These are phyloP conservation scores for Pythium brassicae DNA, from an alignment of 352 stramenopile genomes.

Conservation along the genomic window DNA sequence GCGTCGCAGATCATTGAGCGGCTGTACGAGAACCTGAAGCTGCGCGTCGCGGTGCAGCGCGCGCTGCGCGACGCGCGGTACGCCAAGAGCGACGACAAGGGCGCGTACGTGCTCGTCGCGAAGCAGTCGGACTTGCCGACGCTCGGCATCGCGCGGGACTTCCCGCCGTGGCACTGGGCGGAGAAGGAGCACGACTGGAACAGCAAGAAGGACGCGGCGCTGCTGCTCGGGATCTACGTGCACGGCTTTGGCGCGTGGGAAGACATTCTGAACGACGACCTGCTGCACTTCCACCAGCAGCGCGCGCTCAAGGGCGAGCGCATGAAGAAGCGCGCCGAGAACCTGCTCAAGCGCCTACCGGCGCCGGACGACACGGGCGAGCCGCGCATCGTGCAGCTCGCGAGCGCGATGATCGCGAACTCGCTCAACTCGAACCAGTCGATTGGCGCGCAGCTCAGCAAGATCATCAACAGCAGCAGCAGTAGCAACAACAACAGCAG, in stretches of 20 bases:
- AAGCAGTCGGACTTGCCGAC: slow-evolving; percentile 65
- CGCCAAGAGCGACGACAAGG: slow-evolving; percentile 36
- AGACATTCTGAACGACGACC: slow-evolving; percentile 80
- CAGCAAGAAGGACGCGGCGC: slow-evolving; percentile 65
- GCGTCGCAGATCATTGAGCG: slow-evolving; percentile 74
- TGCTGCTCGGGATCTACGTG: slow-evolving; percentile 80
- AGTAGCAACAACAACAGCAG: slow-evolving; percentile 33
- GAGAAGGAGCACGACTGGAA: slow-evolving; percentile 85
- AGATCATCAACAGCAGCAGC: slow-evolving; percentile 58
- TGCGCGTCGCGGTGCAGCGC: slow-evolving; percentile 77
- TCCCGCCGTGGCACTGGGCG: slow-evolving; percentile 66
- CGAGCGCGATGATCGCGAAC: slow-evolving; percentile 29
- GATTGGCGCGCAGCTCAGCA: slow-evolving; percentile 63
- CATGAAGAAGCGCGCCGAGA: slow-evolving; percentile 82
- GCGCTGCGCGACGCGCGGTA: slow-evolving; percentile 48
- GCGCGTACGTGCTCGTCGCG: slow-evolving; percentile 68
- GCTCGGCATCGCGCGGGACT: slow-evolving; percentile 59
- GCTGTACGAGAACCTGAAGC: slow-evolving; percentile 84
- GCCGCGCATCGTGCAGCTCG: slow-evolving; percentile 54
- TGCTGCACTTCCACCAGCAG: slow-evolving; percentile 76
- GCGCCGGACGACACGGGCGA: slow-evolving; percentile 53
- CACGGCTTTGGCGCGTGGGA: slow-evolving; percentile 85
- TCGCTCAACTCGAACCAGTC: slow-evolving; percentile 46
- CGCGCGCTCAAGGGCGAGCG: slow-evolving; percentile 78
- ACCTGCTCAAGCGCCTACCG: slow-evolving; percentile 70